A percentile compares a stretch with the other conserved stretches of the same genome.
Evolutionary conservation across 495 filamentous ascomycete species (phyloP).

Genomic region (Xylaria curta): DNA sequence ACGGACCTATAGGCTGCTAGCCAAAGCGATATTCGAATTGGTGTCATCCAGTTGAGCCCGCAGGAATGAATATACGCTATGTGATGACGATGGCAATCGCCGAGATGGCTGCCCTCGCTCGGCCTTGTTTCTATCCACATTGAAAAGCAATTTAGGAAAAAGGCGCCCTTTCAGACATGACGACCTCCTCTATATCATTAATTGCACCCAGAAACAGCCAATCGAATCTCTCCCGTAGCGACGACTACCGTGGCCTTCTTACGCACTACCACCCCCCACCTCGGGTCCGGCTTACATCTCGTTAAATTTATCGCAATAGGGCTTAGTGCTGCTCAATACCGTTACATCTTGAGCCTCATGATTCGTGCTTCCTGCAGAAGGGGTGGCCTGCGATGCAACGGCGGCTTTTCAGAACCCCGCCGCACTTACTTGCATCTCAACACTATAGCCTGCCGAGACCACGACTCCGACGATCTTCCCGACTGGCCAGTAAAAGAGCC

Average conservation of each 20-base stretch:
- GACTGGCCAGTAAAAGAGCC: not conserved
- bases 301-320: conserved; percentile 54
- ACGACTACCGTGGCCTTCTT: conserved; percentile 23
- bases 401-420: conserved; percentile 1
- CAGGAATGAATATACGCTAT: not conserved
- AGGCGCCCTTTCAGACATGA: not conserved
- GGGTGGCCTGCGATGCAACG: conserved; percentile 2
- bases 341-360: conserved; percentile 24
- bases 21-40: not conserved
- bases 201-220: conserved; percentile 19
- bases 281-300: conserved; percentile 34
- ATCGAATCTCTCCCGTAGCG: conserved; percentile 29
- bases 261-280: conserved; percentile 2
- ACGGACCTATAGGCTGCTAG: not conserved
- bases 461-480: not conserved
- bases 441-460: not conserved
- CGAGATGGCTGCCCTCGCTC: not conserved
- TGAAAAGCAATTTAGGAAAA: not conserved
- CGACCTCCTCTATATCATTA: not conserved
- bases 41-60: not conserved
- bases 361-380: conserved; percentile 16
- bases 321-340: conserved; percentile 47
- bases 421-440: not conserved
- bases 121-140: not conserved
- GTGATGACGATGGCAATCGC: not conserved